A percentile compares a stretch with the other conserved stretches of the same genome.
Conservation (phyloP, 2,329 filamentous ascomycete species). For the Aspergillus bombycis region DNA sequence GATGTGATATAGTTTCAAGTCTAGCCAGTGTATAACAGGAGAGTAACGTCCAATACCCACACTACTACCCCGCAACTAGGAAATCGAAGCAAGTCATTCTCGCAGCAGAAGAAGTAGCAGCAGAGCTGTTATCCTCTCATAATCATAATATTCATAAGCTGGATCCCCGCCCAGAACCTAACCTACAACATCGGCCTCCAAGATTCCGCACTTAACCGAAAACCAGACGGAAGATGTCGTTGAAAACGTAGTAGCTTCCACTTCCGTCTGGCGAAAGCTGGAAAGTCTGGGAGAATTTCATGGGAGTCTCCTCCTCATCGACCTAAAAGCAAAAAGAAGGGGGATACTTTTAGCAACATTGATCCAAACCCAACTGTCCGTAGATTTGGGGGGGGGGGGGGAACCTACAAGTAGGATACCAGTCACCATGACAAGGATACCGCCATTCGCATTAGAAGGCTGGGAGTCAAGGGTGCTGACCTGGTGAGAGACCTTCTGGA, state of each 20-base stretch:
- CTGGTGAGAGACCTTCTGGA: slow-evolving; percentile 78
- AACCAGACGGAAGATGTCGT: slow-evolving; percentile 93
- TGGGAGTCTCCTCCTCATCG: slow-evolving; percentile 80
- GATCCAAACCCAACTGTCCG: neutral
- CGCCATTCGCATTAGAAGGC: slow-evolving; percentile 67
- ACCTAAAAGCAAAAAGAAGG: slow-evolving; percentile 57
- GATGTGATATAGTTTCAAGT: neutral
- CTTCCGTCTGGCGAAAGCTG: slow-evolving; percentile 71
- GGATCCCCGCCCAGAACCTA: neutral
- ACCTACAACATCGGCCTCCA: neutral
- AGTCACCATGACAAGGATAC: slow-evolving; percentile 85
- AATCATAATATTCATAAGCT: slow-evolving; percentile 24
- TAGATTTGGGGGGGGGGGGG: too few species aligned
- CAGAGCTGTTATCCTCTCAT: slow-evolving; percentile 5
- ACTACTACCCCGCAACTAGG: neutral
- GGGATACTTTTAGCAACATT: neutral
- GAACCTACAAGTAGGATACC: slow-evolving; percentile 79
- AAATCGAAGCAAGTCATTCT: neutral
- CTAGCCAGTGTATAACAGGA: neutral
- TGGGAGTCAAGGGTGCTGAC: slow-evolving; percentile 81
- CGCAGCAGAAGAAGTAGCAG: neutral
- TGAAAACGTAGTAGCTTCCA: slow-evolving; percentile 82
- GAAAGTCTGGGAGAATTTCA: slow-evolving; percentile 91
- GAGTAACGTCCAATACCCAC: neutral
- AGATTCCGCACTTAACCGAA: slow-evolving; percentile 48